Base-by-base conservation (phyloP, 495 filamentous ascomycete species). In the Annulohypoxylon moriforme region DNA sequence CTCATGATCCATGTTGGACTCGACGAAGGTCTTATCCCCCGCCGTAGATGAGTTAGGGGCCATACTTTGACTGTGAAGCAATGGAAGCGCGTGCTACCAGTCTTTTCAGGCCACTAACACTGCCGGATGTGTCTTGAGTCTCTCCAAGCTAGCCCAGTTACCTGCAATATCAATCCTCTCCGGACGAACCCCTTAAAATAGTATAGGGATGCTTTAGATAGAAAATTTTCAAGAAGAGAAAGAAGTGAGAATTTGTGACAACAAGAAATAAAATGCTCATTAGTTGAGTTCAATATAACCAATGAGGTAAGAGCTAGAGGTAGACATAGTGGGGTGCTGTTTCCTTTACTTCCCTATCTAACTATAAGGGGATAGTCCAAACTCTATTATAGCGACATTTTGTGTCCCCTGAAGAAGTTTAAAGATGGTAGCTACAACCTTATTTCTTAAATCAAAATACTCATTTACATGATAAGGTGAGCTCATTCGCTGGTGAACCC, bases 11-110 rank as follows among this genome's bases (percentile, higher is more conserved):
- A 69, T 55, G 46, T 49, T 61, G 36, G 40, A 42, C 65, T 77
- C 64, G 44, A 38, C 66, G 33, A 65, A 72, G 50, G 55, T 68
- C 74, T 80, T 77, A 77, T 64, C 61, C 62, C 76, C 76, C 73
- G 60, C 73, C 22, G 40, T n/a, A 16, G 63, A 29, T 50, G 73
- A 34, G 27, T 71, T 58, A 47, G 77, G 64, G 59, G 82, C 82
- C 83, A 85, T 85, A 81, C 80, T 82, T 67, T 10, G 81, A 82
- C 82, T 71, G 52, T 77, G 78, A 81, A 82, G 83, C 83, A 86
- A 85, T 86, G 83, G 84, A 83, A 71, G 76, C 60, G 82, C 83
- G 67, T 85, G 82, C 83, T 82, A 82, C 74, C 67, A 77, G 81
- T 79, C 77, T 77, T 77, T 82, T 81, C 71, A 67, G 68, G 71